Evolutionary conservation across 2,329 filamentous ascomycete genomes (phyloP).

Genomic region (Erysiphe neolycopersici): DNA sequence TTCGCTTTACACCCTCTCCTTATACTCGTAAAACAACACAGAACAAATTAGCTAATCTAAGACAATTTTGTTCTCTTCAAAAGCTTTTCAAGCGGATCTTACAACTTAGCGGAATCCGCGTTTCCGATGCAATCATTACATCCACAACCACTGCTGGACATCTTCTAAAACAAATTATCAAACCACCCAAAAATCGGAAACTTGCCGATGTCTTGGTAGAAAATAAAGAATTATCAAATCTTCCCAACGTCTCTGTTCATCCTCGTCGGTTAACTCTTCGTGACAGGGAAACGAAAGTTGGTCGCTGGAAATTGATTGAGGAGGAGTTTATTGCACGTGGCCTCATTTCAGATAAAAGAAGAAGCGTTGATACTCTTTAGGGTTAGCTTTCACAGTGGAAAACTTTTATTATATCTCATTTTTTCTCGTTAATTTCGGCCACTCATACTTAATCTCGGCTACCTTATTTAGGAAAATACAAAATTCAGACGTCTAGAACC

Average conservation of each 20-base stretch:
- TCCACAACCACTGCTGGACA: constrained; percentile 25
- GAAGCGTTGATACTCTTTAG: too few species aligned
- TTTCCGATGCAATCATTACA: constrained; percentile 43
- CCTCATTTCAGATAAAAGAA: constrained; percentile 13
- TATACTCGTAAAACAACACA: too few species aligned
- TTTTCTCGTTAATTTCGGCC: too few species aligned
- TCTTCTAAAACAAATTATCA: constrained; percentile 26
- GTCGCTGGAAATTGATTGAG: constrained; percentile 58
- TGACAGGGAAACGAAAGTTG: constrained; percentile 43
- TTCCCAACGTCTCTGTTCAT: constrained; percentile 47
- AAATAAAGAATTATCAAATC: constrained; percentile 19
- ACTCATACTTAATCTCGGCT: too few species aligned
- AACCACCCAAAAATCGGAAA: constrained; percentile 29
- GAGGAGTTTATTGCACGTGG: constrained; percentile 36
- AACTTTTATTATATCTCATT: too few species aligned
- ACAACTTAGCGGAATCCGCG: constrained; percentile 51
- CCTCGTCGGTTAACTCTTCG: constrained; percentile 37
- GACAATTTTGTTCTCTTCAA: too few species aligned
- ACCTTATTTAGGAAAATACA: too few species aligned
- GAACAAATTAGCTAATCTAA: too few species aligned
- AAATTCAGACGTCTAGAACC: too few species aligned
- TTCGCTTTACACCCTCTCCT: neutral
- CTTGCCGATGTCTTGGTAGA: constrained; percentile 30
- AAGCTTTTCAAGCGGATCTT: constrained; percentile 60
- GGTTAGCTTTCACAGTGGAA: too few species aligned